Evolutionary conservation across 495 filamentous ascomycete species (phyloP), one percentile per base, ranked within the genome.

Genomic region (Trichodelitschia bisporula): DNA sequence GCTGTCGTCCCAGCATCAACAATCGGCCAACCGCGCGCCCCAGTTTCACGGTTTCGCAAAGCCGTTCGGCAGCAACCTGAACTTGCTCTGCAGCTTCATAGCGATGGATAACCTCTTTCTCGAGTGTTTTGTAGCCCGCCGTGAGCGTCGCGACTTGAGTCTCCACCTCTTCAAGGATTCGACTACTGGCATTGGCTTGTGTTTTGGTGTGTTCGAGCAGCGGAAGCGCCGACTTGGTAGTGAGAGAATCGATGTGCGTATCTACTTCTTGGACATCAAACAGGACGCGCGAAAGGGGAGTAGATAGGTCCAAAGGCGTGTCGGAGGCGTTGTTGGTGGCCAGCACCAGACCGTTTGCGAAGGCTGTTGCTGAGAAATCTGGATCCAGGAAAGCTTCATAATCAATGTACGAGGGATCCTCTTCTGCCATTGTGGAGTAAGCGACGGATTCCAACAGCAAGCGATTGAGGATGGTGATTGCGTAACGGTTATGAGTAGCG

Each of bases 221-320:
- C 1, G 80, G 76, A 4, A 84, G 57, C 10, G 89, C 77, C 28
- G 75, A 74, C 40, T 71, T 68, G 28, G 77, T 86, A 26, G 83
- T 90, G 15, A 99, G 63, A 12, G 62, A 59, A 51, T 95, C 73
- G 37, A 95, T 92, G 45, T 92, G 79, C 1, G 80, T 90, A 51
- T 95, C 83, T 36, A 99, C 72, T 49, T 95, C 86, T 48, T 99
- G 86, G 11, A 89, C 66, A 51, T 99, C 86, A 51, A 99, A 99
- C 12, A 95, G 64, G 9, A 95, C 86, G 28, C 78, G 67, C 2
- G 83, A 92, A 20, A 95, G 64, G 2, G 86, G 86, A 19, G 86
- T 95, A 4, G 80, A 77, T 32, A 95, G 72, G 54, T 93, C 86
- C 43, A 95, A 59, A 18, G 79, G 72, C 3, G 72, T 75, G 50